phyloP scores from a whole-genome alignment of 1,139 yeast species.

The Suhomyces panamericanus region DNA sequence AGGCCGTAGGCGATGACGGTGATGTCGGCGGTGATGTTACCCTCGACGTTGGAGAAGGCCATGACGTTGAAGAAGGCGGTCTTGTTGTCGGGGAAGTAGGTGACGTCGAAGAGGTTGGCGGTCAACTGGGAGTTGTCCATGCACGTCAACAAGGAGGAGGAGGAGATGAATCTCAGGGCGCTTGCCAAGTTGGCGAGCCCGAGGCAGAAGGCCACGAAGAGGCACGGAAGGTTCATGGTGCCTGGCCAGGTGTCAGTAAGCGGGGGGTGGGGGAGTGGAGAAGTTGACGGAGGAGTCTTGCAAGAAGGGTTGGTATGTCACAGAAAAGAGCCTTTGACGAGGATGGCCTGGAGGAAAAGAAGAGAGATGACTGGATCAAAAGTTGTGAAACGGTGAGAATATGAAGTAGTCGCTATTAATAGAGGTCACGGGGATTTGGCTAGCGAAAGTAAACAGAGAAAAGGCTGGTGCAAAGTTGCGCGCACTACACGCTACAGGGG shows the following conservation, averaged over 20 bases:
- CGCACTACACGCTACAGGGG: too few species aligned
- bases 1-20: conserved; percentile 85
- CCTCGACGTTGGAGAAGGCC: conserved; percentile 79
- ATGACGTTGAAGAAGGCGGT: conserved; percentile 67
- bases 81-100: conserved; percentile 62
- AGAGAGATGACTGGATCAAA: neutral
- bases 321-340: neutral
- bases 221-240: conserved; percentile 1
- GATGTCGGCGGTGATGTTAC: conserved; percentile 66
- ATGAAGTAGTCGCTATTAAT: conserved; percentile 4
- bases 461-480: neutral
- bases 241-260: neutral
- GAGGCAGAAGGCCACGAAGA: conserved; percentile 4
- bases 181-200: conserved; percentile 12
- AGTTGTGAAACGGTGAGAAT: neutral
- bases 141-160: conserved; percentile 86
- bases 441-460: neutral
- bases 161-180: conserved; percentile 39
- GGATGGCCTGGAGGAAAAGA: neutral
- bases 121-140: conserved; percentile 88
- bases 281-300: too few species aligned
- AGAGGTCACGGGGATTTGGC: conserved; percentile 6
- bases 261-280: neutral
- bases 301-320: too few species aligned
- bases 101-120: conserved; percentile 81